Conservation (phyloP, 805 yeast species). For the Ogataea degrootiae region DNA sequence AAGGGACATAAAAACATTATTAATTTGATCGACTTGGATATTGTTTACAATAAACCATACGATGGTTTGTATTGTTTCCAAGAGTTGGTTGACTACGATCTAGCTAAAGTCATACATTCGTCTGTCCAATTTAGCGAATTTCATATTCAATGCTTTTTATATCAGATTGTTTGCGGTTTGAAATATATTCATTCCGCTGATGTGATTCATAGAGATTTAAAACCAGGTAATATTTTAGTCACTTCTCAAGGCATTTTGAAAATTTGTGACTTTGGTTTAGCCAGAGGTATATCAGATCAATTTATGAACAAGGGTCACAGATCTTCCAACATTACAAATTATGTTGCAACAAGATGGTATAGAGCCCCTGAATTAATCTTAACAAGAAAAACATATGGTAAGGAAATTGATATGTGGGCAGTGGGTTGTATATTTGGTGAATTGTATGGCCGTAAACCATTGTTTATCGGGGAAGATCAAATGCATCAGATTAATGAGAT, state of each 20-base stretch:
- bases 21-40: constrained; percentile 66
- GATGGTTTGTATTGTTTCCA: constrained; percentile 89
- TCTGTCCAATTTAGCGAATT: constrained; percentile 75
- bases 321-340: constrained; percentile 58
- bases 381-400: constrained; percentile 53
- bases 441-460: constrained; percentile 71
- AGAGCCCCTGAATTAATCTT: constrained; percentile 88
- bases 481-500: constrained; percentile 69
- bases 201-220: constrained; percentile 87
- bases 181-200: constrained; percentile 89
- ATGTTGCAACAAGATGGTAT: constrained; percentile 95
- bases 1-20: constrained; percentile 85
- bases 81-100: constrained; percentile 77
- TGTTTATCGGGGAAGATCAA: constrained; percentile 73
- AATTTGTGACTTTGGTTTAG: constrained; percentile 91
- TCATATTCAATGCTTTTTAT: constrained; percentile 70
- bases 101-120: constrained; percentile 76
- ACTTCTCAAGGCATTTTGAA: constrained; percentile 70
- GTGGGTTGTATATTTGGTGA: constrained; percentile 89
- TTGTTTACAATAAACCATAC: constrained; percentile 59
- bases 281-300: constrained; percentile 57
- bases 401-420: constrained; percentile 88
- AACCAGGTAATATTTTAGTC: constrained; percentile 85
- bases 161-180: constrained; percentile 81
- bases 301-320: constrained; percentile 29